phyloP scores from a whole-genome alignment of 345 rosid species.

The Limnanthes douglasii region DNA sequence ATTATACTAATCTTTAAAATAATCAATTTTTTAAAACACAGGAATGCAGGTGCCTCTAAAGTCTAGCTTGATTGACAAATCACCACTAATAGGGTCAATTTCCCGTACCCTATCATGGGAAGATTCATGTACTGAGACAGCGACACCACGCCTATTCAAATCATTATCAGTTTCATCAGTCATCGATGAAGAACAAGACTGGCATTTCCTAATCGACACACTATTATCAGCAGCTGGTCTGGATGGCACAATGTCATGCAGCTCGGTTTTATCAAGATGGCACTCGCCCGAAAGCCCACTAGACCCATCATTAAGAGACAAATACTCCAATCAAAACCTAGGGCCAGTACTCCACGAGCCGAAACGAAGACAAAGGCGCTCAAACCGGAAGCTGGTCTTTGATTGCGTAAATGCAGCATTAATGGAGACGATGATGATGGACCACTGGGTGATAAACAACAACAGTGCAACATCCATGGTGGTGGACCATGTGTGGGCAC shows the following conservation, averaged over 20 bases:
- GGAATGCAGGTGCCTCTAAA: constrained; percentile 18
- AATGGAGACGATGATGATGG: constrained; percentile 21
- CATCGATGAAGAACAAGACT: constrained; percentile 41
- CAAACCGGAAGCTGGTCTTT: constrained; percentile 48
- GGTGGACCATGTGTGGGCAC: constrained; percentile 48
- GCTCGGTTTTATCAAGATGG: constrained; percentile 23
- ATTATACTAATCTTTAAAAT: no score
- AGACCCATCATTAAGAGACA: constrained; percentile 48
- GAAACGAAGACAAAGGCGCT: constrained; percentile 46
- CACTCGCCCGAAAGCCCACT: constrained; percentile 45
- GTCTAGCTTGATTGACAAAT: constrained; percentile 34
- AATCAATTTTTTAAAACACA: constrained; percentile 13
- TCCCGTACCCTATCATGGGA: constrained; percentile 11
- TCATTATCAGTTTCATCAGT: constrained; percentile 13
- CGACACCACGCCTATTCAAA: constrained; percentile 14
- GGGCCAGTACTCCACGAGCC: constrained; percentile 44
- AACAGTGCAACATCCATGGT: constrained; percentile 10
- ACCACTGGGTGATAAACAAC: constrained; percentile 8
- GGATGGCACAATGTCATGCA: constrained; percentile 16
- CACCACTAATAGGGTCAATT: constrained; percentile 15
- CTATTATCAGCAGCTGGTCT: constrained; percentile 43
- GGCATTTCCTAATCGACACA: constrained; percentile 38
- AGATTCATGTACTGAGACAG: constrained; percentile 3
- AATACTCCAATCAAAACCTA: constrained; percentile 14
- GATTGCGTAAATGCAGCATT: constrained; percentile 52